Base-by-base conservation (phyloP, 2,329 filamentous ascomycete genomes). In the Zasmidium cellare region DNA sequence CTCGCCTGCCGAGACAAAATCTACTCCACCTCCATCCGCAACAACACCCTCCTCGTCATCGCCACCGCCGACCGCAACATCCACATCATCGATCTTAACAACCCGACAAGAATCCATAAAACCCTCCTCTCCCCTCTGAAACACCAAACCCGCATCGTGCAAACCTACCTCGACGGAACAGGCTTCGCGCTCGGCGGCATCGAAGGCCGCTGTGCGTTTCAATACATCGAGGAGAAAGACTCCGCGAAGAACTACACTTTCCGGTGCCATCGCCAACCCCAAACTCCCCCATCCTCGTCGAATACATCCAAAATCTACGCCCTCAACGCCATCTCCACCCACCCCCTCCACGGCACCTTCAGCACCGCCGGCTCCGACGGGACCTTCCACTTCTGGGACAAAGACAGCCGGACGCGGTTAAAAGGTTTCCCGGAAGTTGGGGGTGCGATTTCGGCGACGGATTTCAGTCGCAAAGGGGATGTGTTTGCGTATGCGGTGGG, bases 161-260 rank as follows among this genome's bases (percentile, higher is more conserved):
- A 89, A 78, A 97, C 93, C 80, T 99, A 99, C 74, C 87, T 88
- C 14, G 93, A 99, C 73, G 89, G 91, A 6, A 87, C 87, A 0
- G 94, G 94, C 5, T 99, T 96, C 71, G 94, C 94, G 1, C 90
- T 99, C 51, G 94, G 94, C 55, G 96, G 91, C 72, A 96, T 99
- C 69, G 94, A 99, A 74, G 94, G 94, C 25, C 89, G 94, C 56
- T 99, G 94, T 74, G 94, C 94, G 1, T 99, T 99, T 63, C 94
- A 99, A 74, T 97, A 99, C 69, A 91, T 97, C 35, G 93, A 99
- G 70, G 94, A 99, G 45, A 97, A 97, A 76, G 92, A 99, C 73
- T 58, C 64, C 49, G 76, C 74, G 63, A 89, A 88, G 70, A 97
- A 99, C 80, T 99, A 99, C 81, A 96, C 91, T 44, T 99, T 99